Percentiles rank a stretch among this genome's conserved stretches.
These are phyloP conservation scores for Penicillium egyptiacum DNA, from an alignment of 495 filamentous ascomycete species.

Conservation along the genomic window DNA sequence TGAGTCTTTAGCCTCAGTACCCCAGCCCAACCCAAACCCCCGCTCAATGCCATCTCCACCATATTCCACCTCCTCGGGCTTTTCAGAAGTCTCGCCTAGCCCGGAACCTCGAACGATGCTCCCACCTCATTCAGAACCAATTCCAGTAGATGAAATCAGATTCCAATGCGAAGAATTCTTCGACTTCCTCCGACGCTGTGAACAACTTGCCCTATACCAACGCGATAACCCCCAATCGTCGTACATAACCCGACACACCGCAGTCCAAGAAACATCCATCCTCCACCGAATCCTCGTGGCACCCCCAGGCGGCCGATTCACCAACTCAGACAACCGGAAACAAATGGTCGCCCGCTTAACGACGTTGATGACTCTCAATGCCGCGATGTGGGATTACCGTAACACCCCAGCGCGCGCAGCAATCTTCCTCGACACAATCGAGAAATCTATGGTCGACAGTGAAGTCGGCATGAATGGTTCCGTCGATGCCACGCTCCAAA, in stretches of 20 bases:
- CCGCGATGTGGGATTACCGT: slow-evolving; percentile 46
- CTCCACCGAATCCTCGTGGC: slow-evolving; percentile 34
- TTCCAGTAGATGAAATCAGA: slow-evolving; percentile 32
- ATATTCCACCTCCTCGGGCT: slow-evolving; percentile 23
- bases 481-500: slow-evolving; percentile 41
- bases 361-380: slow-evolving; percentile 38
- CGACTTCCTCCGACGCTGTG: slow-evolving; percentile 38
- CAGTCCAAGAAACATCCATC: slow-evolving; percentile 29
- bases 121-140: background rate
- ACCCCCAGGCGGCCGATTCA: slow-evolving; percentile 32
- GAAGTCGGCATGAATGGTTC: slow-evolving; percentile 41
- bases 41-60: slow-evolving; percentile 27
- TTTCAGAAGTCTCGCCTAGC: slow-evolving; percentile 12
- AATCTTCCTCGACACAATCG: slow-evolving; percentile 34
- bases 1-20: background rate
- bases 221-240: slow-evolving; percentile 15
- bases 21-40: slow-evolving; percentile 8
- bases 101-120: slow-evolving; percentile 5
- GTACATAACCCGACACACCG: slow-evolving; percentile 24
- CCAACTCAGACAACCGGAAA: slow-evolving; percentile 36
- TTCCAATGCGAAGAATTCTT: slow-evolving; percentile 42
- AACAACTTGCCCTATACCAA: slow-evolving; percentile 37
- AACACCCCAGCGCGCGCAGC: slow-evolving; percentile 25
- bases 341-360: slow-evolving; percentile 40
- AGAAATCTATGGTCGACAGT: slow-evolving; percentile 32